Percentiles rank a stretch among this genome's conserved stretches.
These are phyloP conservation scores for Cylindrotheca fusiformis DNA, from an alignment of 108 stramenopile species.

Conservation along the genomic window DNA sequence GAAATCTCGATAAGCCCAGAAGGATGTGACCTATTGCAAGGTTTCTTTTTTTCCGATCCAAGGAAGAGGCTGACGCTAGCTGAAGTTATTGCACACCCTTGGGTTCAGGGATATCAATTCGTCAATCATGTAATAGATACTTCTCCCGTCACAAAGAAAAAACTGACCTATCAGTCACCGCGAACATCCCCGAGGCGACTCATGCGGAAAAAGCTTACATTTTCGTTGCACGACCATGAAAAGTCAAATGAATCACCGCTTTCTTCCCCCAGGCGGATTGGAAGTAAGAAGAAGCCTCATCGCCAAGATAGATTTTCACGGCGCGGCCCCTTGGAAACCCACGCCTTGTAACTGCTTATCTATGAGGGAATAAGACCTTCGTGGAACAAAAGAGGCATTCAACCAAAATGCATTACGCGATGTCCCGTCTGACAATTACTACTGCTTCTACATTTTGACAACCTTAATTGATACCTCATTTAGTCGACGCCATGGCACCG, in stretches of 20 bases:
- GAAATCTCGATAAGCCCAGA: conserved; percentile 46
- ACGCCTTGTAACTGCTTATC: no score
- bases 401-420: no score
- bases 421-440: no score
- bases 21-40: conserved; percentile 74
- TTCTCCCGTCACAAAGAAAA: not conserved
- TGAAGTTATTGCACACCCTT: conserved; percentile 76
- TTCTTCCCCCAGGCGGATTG: not conserved
- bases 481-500: conserved; percentile 88
- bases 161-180: no score
- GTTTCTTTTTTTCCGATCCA: conserved; percentile 70
- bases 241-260: not conserved
- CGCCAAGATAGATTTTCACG: no score
- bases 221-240: not conserved
- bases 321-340: no score
- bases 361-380: no score
- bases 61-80: conserved; percentile 58
- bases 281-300: no score
- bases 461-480: conserved; percentile 87
- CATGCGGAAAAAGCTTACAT: no score
- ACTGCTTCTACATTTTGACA: not conserved
- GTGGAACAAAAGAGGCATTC: no score
- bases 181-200: no score
- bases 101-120: conserved; percentile 45
- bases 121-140: not conserved